These are phyloP conservation scores for Paraphaeosphaeria sporulosa DNA, from an alignment of 2,329 filamentous ascomycete genomes.

Conservation along the genomic window DNA sequence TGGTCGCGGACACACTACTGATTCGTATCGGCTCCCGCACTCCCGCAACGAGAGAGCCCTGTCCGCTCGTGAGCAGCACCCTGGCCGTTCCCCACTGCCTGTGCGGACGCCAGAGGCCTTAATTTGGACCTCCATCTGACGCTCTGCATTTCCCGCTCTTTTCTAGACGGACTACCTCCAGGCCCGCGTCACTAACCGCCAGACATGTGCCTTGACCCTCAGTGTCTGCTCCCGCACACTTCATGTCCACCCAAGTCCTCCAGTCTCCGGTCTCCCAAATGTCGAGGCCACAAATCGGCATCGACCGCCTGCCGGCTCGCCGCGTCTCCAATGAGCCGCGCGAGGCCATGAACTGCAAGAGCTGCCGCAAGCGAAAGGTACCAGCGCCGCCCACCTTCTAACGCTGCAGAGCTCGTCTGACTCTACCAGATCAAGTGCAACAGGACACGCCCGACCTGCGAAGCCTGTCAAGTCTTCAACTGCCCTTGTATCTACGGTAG, in stretches of 20 bases:
- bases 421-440: conserved; percentile 84
- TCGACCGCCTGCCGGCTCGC: conserved; percentile 77
- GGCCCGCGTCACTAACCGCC: conserved; percentile 26
- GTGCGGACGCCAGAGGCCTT: conserved; percentile 44
- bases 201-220: conserved; percentile 44
- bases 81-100: conserved; percentile 26
- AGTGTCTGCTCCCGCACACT: conserved; percentile 23
- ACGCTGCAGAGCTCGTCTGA: conserved; percentile 21
- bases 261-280: conserved; percentile 55
- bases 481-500: conserved; percentile 88
- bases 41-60: conserved; percentile 43
- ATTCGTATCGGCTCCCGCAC: conserved; percentile 41
- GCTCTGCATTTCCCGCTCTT: conserved; percentile 36
- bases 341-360: conserved; percentile 96
- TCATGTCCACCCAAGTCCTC: conserved; percentile 43
- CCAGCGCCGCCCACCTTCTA: conserved; percentile 24
- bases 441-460: conserved; percentile 81
- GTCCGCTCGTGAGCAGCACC: conserved; percentile 33
- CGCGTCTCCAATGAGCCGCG: conserved; percentile 77
- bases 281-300: conserved; percentile 80
- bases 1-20: conserved; percentile 23
- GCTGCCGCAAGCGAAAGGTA: conserved; percentile 91
- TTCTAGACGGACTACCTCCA: conserved; percentile 30
- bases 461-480: conserved; percentile 89
- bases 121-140: conserved; percentile 49